phyloP scores from a whole-genome alignment of 106 monocot genomes.

The Iris macrosiphon region DNA sequence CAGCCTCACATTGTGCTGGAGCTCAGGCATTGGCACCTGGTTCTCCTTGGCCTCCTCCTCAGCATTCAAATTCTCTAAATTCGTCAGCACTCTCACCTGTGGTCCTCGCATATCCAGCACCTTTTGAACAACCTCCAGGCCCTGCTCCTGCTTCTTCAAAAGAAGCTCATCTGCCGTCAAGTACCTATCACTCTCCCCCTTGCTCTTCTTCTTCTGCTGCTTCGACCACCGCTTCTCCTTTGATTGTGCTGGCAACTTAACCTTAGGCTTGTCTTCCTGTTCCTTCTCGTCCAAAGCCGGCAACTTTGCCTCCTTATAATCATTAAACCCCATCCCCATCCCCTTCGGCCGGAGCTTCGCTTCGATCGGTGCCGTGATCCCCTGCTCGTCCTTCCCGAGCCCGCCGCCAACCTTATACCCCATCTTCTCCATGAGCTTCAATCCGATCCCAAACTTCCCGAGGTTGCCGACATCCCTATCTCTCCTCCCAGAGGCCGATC shows the following conservation, averaged over 20 bases:
- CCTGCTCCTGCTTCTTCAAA: conserved; percentile 67
- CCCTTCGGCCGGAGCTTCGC: conserved; percentile 63
- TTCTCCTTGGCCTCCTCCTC: conserved; percentile 73
- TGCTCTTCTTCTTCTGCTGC: conserved; percentile 60
- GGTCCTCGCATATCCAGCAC: conserved; percentile 95
- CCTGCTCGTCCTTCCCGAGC: conserved; percentile 80
- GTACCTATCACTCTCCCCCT: conserved; percentile 44
- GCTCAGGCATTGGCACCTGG: conserved; percentile 89
- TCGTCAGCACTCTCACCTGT: conserved; percentile 66
- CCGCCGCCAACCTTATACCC: conserved; percentile 73
- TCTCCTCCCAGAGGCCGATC: conserved; percentile 9
- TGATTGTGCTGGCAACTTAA: not conserved
- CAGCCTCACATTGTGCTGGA: conserved; percentile 83
- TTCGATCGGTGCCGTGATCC: conserved; percentile 61
- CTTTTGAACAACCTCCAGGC: conserved; percentile 66
- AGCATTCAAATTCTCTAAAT: conserved; percentile 79
- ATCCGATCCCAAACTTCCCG: conserved; percentile 59
- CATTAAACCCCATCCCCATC: conserved; percentile 87
- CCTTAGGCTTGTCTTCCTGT: conserved; percentile 18
- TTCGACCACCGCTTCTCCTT: conserved; percentile 79
- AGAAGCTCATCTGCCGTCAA: conserved; percentile 82
- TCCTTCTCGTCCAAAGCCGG: conserved; percentile 38
- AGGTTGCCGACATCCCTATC: conserved; percentile 11
- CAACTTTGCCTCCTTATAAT: conserved; percentile 71
- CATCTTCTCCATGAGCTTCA: conserved; percentile 78